Base-by-base conservation (phyloP, 352 stramenopile species). In the Globisporangium emineosum region DNA sequence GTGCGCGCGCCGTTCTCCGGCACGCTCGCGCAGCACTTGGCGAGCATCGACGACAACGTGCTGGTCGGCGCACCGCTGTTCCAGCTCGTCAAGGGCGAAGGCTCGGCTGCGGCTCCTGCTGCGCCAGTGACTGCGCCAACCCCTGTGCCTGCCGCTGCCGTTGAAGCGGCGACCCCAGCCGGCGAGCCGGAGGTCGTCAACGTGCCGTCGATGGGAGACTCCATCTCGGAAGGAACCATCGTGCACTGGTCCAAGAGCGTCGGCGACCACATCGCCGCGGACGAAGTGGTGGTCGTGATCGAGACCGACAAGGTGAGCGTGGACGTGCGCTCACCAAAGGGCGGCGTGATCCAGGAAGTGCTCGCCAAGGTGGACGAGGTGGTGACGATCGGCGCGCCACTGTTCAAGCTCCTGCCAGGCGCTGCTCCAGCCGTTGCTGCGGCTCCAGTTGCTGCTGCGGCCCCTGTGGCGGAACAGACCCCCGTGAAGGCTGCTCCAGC, bases 141-240 rank as follows among this genome's bases (percentile, higher is more conserved):
- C 30, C n/a, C 66, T 13, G 63, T 58, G 4, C 45, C 66, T 53
- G 58, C 65, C 59, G 21, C 66, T n/a, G 30, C 59, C 8, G 25
- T 45, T 27, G 45, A 21, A 40, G 33, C 47, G 17, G 53, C 54
- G 47, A 35, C 45, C 2, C 9, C 64, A 19, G 37, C 52, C 0
- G 76, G 71, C 37, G 67, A 82, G 50, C 59, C 76, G 29, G 77
- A 78, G 65, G 71, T 72, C 35, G 86, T 96, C n/a, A 70, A 84
- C 25, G 78, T 95, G 23, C 90, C 89, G 47, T 91, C 84, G 0
- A 94, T 97, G 81, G 89, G 89, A 30, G 95, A 99, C 71, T 99
- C 95, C 62, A 99, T 99, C 75, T 98, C 94, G 6, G 96, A 99
- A 72, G 98, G 97, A 61, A 99, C 96, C 12, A 88, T 99, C 62